These are phyloP conservation scores for Monosporascus cannonballus DNA, from an alignment of 2,329 filamentous ascomycete species.

Conservation along the genomic window DNA sequence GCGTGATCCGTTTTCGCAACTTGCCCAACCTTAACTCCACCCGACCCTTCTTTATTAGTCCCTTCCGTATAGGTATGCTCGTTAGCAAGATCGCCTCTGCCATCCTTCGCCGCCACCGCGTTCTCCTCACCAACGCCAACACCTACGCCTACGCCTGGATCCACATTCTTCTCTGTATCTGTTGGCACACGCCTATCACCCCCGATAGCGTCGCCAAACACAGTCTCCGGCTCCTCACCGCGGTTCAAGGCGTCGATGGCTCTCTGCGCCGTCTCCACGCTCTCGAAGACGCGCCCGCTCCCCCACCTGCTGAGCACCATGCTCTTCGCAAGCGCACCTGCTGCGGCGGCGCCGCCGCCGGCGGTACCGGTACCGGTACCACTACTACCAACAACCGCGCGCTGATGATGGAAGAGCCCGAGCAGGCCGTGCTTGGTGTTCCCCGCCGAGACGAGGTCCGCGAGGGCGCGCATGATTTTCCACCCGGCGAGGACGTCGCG, in stretches of 20 bases:
- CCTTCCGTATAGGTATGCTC: no score
- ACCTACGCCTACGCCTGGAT: no score
- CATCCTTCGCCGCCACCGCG: no score
- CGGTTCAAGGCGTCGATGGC: not conserved
- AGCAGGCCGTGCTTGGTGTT: constrained; percentile 15
- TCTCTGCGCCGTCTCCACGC: not conserved
- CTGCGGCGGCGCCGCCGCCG: not conserved
- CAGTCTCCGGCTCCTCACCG: not conserved
- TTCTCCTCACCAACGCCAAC: no score
- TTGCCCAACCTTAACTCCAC: no score
- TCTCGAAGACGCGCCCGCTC: not conserved
- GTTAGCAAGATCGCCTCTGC: no score
- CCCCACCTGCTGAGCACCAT: not conserved
- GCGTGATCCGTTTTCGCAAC: no score
- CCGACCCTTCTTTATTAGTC: no score
- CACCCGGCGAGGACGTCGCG: constrained; percentile 35
- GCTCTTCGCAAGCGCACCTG: constrained; percentile 1
- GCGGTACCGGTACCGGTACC: not conserved
- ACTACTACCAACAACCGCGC: no score
- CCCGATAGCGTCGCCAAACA: no score
- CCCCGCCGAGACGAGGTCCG: constrained; percentile 30
- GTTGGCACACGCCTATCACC: no score
- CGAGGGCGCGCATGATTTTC: constrained; percentile 34
- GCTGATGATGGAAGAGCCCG: not conserved
- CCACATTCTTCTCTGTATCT: no score